Percentiles rank a stretch among this genome's conserved stretches.
phyloP scores from a whole-genome alignment of 768 basidiomycete genomes.

The Trametes cinnabarina region DNA sequence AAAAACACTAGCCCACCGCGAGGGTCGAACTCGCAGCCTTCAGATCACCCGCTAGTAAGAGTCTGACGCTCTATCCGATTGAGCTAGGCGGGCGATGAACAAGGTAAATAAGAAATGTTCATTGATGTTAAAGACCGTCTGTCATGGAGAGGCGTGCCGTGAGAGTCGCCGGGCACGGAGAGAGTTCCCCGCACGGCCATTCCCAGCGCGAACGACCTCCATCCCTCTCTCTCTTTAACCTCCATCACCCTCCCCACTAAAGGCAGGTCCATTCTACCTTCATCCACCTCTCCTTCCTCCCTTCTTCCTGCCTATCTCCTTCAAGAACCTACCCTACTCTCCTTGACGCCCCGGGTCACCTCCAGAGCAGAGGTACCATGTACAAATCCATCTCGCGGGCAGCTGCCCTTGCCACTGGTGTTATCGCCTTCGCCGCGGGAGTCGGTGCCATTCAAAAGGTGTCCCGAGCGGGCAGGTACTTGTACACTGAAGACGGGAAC shows the following conservation, averaged over 20 bases:
- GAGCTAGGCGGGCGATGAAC: slow-evolving; percentile 55
- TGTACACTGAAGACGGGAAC: slow-evolving; percentile 71
- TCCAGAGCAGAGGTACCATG: slow-evolving; percentile 9
- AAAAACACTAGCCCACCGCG: slow-evolving; percentile 53
- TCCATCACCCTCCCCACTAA: slow-evolving; percentile 4
- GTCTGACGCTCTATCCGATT: slow-evolving; percentile 68
- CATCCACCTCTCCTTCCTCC: slow-evolving; percentile 9
- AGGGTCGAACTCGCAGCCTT: slow-evolving; percentile 66
- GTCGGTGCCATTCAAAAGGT: slow-evolving; percentile 70
- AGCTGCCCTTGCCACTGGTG: slow-evolving; percentile 34
- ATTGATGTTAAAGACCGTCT: not conserved
- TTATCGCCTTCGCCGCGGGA: slow-evolving; percentile 42
- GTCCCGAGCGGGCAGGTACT: slow-evolving; percentile 71
- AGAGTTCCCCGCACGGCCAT: slow-evolving; percentile 1
- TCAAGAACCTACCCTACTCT: not conserved
- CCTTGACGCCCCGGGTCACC: slow-evolving; percentile 4
- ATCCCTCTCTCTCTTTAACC: slow-evolving; percentile 7
- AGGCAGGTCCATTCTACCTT: slow-evolving; percentile 3
- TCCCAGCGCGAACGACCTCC: too few species aligned
- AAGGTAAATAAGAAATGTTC: not conserved
- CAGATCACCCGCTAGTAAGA: slow-evolving; percentile 47
- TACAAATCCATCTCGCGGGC: slow-evolving; percentile 28
- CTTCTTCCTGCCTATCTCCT: slow-evolving; percentile 4
- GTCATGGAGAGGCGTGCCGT: not conserved
- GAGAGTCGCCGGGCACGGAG: slow-evolving; percentile 1